These are phyloP conservation scores for Petunia secreta DNA, from an alignment of 257 asterid genomes.

Conservation along the genomic window DNA sequence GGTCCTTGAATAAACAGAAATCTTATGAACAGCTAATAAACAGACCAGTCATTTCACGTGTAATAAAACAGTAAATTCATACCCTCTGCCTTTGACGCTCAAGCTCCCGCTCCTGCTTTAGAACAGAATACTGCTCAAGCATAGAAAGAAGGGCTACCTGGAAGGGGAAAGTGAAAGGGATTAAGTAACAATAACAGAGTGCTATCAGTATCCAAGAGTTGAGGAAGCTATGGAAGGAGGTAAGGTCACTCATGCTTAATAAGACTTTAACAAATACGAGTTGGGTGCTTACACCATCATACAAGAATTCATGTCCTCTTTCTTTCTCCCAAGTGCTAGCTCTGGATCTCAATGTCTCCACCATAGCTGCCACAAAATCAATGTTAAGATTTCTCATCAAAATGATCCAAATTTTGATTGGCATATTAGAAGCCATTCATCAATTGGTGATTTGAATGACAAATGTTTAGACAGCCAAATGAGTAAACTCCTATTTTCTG, in stretches of 20 bases:
- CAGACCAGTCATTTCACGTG: conserved; percentile 13
- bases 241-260: not conserved
- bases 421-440: not conserved
- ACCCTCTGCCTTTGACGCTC: conserved; percentile 88
- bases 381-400: not conserved
- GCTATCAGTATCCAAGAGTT: not conserved
- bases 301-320: conserved; percentile 68
- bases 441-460: not conserved
- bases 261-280: not conserved
- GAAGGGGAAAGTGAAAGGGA: not conserved
- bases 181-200: not conserved
- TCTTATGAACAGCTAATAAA: not conserved
- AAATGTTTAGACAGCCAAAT: not conserved
- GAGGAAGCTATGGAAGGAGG: conserved; percentile 7
- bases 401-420: not conserved
- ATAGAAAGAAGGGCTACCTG: conserved; percentile 74
- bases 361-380: conserved; percentile 55
- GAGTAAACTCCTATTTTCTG: not conserved
- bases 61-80: conserved; percentile 26
- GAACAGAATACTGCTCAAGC: conserved; percentile 68
- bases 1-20: conserved; percentile 53
- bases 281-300: conserved; percentile 72
- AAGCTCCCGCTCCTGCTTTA: conserved; percentile 73
- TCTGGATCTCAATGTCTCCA: conserved; percentile 64
- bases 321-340: conserved; percentile 78